These are phyloP conservation scores for Xylaria acuta DNA, from an alignment of 495 filamentous ascomycete genomes.

Conservation along the genomic window DNA sequence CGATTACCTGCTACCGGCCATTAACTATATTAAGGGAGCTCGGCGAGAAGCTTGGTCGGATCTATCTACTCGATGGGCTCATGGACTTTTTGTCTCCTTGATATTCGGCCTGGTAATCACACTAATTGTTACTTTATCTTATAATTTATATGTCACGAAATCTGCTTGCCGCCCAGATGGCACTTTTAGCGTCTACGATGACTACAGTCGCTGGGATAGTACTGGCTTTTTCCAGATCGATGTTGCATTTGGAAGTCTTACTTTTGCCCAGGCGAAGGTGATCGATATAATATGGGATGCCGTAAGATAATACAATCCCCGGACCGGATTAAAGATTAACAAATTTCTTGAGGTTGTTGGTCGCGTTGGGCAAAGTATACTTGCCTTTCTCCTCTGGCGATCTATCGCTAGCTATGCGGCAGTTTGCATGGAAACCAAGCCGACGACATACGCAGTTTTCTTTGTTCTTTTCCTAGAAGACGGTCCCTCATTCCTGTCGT, in stretches of 20 bases:
- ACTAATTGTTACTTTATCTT: background rate
- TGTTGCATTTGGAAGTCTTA: conserved; percentile 24
- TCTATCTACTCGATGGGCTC: background rate
- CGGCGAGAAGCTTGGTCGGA: background rate
- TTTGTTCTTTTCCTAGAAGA: conserved; percentile 21
- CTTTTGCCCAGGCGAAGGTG: conserved; percentile 33
- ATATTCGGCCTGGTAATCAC: background rate
- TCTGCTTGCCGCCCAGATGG: background rate
- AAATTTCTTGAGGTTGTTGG: background rate
- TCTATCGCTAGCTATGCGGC: conserved; percentile 29
- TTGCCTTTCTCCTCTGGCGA: conserved; percentile 14
- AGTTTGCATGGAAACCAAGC: conserved; percentile 26
- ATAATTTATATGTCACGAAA: background rate
- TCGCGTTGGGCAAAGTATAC: background rate
- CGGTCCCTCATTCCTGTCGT: conserved; percentile 6
- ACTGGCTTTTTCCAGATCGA: conserved; percentile 34
- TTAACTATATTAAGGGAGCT: background rate
- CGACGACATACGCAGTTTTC: conserved; percentile 30
- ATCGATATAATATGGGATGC: conserved; percentile 38
- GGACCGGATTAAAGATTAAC: background rate
- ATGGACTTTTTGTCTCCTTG: background rate
- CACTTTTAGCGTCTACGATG: background rate
- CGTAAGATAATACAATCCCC: conserved; percentile 21
- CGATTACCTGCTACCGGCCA: background rate
- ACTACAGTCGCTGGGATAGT: background rate